Percentiles rank a stretch among this genome's conserved stretches.
These are phyloP conservation scores for Cornus controversa DNA, from an alignment of 148 eudicot species.

Conservation along the genomic window DNA sequence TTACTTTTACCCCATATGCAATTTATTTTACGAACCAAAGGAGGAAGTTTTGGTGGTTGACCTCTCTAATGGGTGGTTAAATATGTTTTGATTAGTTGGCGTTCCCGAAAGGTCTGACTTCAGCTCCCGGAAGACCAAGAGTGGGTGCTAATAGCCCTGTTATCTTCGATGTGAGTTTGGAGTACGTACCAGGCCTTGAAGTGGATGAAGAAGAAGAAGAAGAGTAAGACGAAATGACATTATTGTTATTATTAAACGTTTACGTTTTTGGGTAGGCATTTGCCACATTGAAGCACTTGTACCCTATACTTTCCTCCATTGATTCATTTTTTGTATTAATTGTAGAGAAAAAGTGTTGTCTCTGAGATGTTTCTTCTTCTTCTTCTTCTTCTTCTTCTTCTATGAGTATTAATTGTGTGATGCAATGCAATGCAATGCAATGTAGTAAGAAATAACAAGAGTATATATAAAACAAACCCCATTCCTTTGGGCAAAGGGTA, in stretches of 20 bases:
- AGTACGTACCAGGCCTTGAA: conserved; percentile 91
- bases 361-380: not conserved
- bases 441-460: no score
- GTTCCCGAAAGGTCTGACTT: conserved; percentile 89
- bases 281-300: not conserved
- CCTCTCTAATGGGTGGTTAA: not conserved
- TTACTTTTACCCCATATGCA: no score
- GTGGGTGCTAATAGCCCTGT: conserved; percentile 95
- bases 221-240: conserved; percentile 29
- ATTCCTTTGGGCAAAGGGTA: no score
- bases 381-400: no score
- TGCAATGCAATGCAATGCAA: no score
- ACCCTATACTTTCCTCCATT: not conserved
- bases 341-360: not conserved
- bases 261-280: no score
- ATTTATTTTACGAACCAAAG: no score
- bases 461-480: no score
- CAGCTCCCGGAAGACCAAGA: conserved; percentile 99
- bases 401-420: not conserved
- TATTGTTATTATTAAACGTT: not conserved
- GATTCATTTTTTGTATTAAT: conserved; percentile 5
- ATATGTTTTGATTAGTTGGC: conserved; percentile 58
- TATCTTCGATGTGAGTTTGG: conserved; percentile 87
- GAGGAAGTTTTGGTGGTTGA: not conserved
- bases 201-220: no score